Conservation (phyloP, 495 filamentous ascomycete genomes). For the Aspergillus sclerotioniger region DNA sequence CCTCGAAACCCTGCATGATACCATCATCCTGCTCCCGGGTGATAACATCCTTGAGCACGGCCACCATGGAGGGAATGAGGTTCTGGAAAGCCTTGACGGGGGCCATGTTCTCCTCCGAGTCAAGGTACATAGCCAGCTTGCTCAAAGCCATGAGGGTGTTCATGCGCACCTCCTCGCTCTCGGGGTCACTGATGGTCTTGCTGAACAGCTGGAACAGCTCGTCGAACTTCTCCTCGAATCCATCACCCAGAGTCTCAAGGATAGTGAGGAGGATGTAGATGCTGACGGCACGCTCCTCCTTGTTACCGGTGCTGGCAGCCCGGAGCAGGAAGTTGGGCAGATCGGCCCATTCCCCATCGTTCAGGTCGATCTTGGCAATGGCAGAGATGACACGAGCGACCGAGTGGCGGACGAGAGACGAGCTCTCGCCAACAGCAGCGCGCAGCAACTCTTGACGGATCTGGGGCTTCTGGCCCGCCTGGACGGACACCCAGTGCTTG, state of each 20-base stretch:
- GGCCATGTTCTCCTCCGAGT: constrained; percentile 76
- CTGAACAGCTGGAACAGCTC: constrained; percentile 81
- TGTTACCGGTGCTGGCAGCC: constrained; percentile 66
- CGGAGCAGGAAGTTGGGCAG: constrained; percentile 71
- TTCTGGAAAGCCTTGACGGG: constrained; percentile 70
- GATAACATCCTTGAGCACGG: constrained; percentile 79
- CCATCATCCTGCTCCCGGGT: constrained; percentile 78
- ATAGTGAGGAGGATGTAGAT: constrained; percentile 91
- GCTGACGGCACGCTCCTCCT: constrained; percentile 81
- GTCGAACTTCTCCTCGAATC: constrained; percentile 70
- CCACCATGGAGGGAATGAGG: constrained; percentile 83
- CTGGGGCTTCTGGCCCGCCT: constrained; percentile 65
- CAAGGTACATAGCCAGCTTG: constrained; percentile 81
- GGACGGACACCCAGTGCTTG: constrained; percentile 77
- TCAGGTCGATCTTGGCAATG: constrained; percentile 81
- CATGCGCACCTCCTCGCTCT: constrained; percentile 87
- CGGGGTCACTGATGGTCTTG: constrained; percentile 84
- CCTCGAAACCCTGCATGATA: constrained; percentile 86
- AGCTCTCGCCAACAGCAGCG: constrained; percentile 73
- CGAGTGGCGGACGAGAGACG: constrained; percentile 74
- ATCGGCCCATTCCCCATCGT: constrained; percentile 83
- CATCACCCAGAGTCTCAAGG: constrained; percentile 78
- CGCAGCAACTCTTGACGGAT: constrained; percentile 80
- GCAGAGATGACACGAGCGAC: constrained; percentile 83
- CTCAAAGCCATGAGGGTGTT: constrained; percentile 94